Percentiles rank a stretch among this genome's conserved stretches.
phyloP scores from a whole-genome alignment of 1,284 basidiomycete genomes.

The Rhodotorula sp. region DNA sequence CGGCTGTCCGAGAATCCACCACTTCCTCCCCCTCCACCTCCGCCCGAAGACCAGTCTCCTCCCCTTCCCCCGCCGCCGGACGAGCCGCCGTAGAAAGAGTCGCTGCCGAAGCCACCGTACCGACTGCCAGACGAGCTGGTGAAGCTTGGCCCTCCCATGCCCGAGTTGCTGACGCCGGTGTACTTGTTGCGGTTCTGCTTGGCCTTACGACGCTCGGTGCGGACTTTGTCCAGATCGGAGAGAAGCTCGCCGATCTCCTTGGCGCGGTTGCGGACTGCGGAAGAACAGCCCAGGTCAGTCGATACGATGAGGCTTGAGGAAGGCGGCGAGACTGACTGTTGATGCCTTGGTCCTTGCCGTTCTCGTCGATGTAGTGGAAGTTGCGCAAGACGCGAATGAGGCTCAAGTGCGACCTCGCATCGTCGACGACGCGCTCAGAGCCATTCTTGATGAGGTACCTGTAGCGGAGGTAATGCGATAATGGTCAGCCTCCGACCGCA shows the following conservation, averaged over 20 bases:
- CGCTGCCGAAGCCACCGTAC: constrained; percentile 80
- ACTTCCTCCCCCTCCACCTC: constrained; percentile 36
- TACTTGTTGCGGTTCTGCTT: constrained; percentile 93
- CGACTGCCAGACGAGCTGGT: constrained; percentile 52
- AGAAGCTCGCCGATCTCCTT: constrained; percentile 87
- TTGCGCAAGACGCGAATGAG: constrained; percentile 97
- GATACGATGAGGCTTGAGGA: neutral
- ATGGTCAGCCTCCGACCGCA: constrained; percentile 49
- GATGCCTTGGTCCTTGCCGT: constrained; percentile 97
- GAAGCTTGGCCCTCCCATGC: constrained; percentile 53
- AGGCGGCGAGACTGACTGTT: constrained; percentile 63
- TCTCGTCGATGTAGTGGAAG: constrained; percentile 98
- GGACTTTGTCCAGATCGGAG: constrained; percentile 85
- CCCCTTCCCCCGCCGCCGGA: constrained; percentile 49
- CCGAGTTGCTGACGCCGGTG: constrained; percentile 77
- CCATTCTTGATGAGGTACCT: constrained; percentile 91
- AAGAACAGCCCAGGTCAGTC: neutral
- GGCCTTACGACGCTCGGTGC: constrained; percentile 85
- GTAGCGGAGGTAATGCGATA: constrained; percentile 68
- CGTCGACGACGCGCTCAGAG: constrained; percentile 97
- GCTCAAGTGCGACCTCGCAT: constrained; percentile 88
- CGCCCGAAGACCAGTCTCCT: constrained; percentile 45
- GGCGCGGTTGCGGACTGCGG: constrained; percentile 83
- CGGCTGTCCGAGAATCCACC: constrained; percentile 18
- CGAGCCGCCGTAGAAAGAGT: constrained; percentile 50